Evolutionary conservation across 352 stramenopile species (phyloP), one percentile per base, ranked within the genome.

Genomic region (Phytophthora cryptogea): DNA sequence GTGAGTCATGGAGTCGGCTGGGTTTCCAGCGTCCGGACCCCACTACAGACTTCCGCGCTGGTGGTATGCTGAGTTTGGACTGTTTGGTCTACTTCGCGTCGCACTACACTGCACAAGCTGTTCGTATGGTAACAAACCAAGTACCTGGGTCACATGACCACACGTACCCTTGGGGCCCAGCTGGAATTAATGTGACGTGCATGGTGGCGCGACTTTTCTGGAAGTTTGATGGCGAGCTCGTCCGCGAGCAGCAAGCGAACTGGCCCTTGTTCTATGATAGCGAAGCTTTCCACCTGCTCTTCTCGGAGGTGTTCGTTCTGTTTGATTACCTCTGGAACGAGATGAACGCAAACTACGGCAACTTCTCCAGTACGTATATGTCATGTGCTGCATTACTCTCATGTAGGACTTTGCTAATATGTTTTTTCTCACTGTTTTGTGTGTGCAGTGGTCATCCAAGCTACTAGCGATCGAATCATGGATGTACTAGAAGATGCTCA

Each of bases 131-230:
- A 16, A 86, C 74, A 26, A 80, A 59, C 32, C 86, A 95, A 48
- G 78, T 95, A 5, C 86, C 86, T 40, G 86, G 84, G 0, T 93
- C 86, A 0, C 83, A 89, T 30, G 71, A 89, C 7, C 81, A 91
- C 63, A 92, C 86, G 40, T 95, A 95, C 49, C 86, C 86, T 26
- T 93, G 83, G 83, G 83, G 86, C 50, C 86, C 82, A 26, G 86
- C 82, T 4, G 86, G 83, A 7, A 95, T 95, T 69, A 95, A 95
- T 51, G 80, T 95, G 46, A 92, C 86, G 16, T 92, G 86, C 62
- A 89, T 93, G 78, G 65, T 92, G 8, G 80, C 83, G 17, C 68
- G 78, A 36, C 72, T 90, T 1, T 92, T 95, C 52, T 95, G 86
- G 86, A 85, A 89, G 42, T 84, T 80, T 44, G 82, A 93, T 46